A percentile compares a stretch with the other conserved stretches of the same genome.
phyloP scores from a whole-genome alignment of 1,284 basidiomycete genomes.

The Malassezia pachydermatis region DNA sequence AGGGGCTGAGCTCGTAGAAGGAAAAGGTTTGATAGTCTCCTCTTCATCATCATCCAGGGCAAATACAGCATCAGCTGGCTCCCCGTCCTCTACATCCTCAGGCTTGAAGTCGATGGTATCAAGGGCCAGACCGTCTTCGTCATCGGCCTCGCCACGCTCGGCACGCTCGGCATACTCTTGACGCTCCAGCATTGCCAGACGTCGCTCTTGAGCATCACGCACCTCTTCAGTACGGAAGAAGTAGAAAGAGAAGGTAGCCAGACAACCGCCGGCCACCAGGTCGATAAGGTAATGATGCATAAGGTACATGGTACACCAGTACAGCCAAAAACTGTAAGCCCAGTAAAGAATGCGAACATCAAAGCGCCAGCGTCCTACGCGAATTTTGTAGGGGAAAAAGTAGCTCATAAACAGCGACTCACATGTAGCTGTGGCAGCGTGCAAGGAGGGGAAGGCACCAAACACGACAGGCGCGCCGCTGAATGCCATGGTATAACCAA shows the following conservation, averaged over 20 bases:
- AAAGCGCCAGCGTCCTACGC: constrained; percentile 25
- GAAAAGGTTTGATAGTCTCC: too few species aligned
- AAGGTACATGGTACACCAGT: constrained; percentile 83
- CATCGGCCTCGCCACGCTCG: constrained; percentile 5
- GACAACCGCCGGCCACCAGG: constrained; percentile 81
- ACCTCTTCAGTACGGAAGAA: constrained; percentile 43
- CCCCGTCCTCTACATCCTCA: not conserved
- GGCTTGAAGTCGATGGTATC: not conserved
- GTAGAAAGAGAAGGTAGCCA: constrained; percentile 80
- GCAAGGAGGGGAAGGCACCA: constrained; percentile 89
- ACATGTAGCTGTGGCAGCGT: constrained; percentile 80
- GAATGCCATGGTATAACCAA: constrained; percentile 74
- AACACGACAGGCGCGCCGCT: constrained; percentile 84
- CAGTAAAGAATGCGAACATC: constrained; percentile 58
- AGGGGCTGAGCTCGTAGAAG: too few species aligned
- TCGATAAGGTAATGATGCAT: constrained; percentile 79
- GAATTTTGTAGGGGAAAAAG: constrained; percentile 64
- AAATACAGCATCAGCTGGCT: not conserved
- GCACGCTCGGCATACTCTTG: constrained; percentile 3
- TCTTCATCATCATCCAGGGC: not conserved
- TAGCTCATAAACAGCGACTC: constrained; percentile 87
- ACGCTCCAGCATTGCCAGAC: constrained; percentile 11
- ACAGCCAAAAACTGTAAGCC: constrained; percentile 75
- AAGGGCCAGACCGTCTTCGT: not conserved
- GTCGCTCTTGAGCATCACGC: constrained; percentile 35